These are phyloP conservation scores for Syzygium oleosum DNA, from an alignment of 345 rosid genomes.

Conservation along the genomic window DNA sequence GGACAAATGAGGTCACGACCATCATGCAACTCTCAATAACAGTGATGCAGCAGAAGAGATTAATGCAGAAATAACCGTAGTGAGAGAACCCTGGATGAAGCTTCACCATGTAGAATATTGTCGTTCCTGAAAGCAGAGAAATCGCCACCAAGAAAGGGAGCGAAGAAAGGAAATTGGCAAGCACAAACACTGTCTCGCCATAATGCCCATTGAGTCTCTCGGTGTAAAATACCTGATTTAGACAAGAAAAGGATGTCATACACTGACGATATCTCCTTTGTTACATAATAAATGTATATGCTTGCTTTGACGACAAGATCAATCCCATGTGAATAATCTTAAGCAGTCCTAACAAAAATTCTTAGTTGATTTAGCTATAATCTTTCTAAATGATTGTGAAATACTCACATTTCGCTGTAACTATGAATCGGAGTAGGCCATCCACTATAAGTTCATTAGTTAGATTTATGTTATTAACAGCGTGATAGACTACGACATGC, in stretches of 20 bases:
- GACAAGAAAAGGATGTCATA: background rate
- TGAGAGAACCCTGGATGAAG: background rate
- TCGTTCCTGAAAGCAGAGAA: background rate
- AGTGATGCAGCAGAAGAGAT: background rate
- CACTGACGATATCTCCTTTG: background rate
- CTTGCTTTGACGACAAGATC: background rate
- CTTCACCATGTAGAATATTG: background rate
- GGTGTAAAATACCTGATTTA: background rate
- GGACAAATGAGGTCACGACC: background rate
- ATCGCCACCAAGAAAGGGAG: background rate
- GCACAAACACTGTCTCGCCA: background rate
- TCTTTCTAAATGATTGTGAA: background rate
- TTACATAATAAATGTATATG: background rate
- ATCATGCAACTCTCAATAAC: constrained; percentile 2
- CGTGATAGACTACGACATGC: background rate
- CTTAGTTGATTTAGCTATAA: background rate
- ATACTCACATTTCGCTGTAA: background rate
- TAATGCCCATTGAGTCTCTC: constrained; percentile 7
- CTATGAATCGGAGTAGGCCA: background rate
- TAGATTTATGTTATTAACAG: background rate
- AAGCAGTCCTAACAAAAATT: background rate
- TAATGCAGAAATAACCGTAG: background rate
- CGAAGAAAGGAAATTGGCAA: background rate
- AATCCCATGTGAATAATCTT: background rate
- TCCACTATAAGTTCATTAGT: background rate